Evolutionary conservation across 2,329 filamentous ascomycete species (phyloP).

Genomic region (Pochonia chlamydosporia): DNA sequence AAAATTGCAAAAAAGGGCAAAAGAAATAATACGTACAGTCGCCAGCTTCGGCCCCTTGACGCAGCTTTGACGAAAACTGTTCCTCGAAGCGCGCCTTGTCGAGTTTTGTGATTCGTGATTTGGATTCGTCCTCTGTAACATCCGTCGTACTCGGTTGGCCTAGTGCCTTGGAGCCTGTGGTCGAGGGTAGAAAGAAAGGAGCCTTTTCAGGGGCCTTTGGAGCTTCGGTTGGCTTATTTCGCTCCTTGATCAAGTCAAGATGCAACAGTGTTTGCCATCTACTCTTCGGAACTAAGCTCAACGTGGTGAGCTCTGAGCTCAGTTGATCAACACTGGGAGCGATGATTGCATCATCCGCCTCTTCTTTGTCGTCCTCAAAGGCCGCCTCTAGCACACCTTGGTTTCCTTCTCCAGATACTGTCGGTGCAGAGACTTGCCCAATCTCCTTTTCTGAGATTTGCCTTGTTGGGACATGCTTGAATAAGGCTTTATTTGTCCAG

Average conservation of each 20-base stretch:
- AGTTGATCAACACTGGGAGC: constrained; percentile 67
- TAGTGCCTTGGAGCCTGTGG: constrained; percentile 40
- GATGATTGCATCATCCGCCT: constrained; percentile 48
- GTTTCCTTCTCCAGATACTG: constrained; percentile 76
- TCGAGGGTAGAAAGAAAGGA: constrained; percentile 85
- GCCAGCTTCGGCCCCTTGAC: constrained; percentile 44
- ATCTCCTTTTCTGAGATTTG: constrained; percentile 78
- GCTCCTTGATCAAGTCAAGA: constrained; percentile 83
- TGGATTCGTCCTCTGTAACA: constrained; percentile 36
- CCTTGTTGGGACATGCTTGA: constrained; percentile 79
- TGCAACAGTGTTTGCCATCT: constrained; percentile 93
- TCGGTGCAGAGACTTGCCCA: constrained; percentile 59
- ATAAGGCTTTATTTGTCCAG: constrained; percentile 92
- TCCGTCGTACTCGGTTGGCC: constrained; percentile 24
- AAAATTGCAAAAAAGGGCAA: background rate
- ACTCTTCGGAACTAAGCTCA: constrained; percentile 83
- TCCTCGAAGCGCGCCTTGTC: constrained; percentile 54
- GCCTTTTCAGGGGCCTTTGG: constrained; percentile 91
- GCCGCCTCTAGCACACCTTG: constrained; percentile 71
- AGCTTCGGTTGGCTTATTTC: constrained; percentile 89
- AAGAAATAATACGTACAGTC: constrained; percentile 49
- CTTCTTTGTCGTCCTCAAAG: constrained; percentile 52
- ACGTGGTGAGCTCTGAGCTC: constrained; percentile 73
- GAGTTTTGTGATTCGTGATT: constrained; percentile 64
- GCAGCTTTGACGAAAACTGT: constrained; percentile 52